phyloP scores from a whole-genome alignment of 805 yeast species.

The Priceomyces melissophilus region DNA sequence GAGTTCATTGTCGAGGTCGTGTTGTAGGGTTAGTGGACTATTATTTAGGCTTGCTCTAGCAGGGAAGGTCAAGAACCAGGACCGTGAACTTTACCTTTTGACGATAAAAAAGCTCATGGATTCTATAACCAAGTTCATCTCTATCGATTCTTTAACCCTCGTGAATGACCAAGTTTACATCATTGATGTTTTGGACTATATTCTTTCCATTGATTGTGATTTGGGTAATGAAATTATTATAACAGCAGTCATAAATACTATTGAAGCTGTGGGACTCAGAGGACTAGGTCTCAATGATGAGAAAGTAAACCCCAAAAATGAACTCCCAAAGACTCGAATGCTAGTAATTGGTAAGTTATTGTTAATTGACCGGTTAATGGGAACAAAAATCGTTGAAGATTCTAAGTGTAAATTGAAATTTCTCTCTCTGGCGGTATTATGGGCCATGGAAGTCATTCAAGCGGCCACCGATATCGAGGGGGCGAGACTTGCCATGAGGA shows the following conservation, averaged over 20 bases:
- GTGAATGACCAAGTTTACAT: slow-evolving; percentile 62
- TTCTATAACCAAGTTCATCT: slow-evolving; percentile 44
- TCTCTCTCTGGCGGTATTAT: slow-evolving; percentile 44
- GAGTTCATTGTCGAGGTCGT: slow-evolving; percentile 60
- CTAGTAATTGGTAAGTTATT: slow-evolving; percentile 56
- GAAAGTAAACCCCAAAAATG: slow-evolving; percentile 12
- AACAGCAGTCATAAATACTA: slow-evolving; percentile 40
- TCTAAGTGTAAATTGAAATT: slow-evolving; percentile 33
- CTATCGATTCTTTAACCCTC: slow-evolving; percentile 43
- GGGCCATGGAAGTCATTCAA: slow-evolving; percentile 57
- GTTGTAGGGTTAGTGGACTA: slow-evolving; percentile 57
- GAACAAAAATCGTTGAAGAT: slow-evolving; percentile 31
- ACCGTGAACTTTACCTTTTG: slow-evolving; percentile 25
- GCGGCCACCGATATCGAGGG: slow-evolving; percentile 55
- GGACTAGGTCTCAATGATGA: slow-evolving; percentile 49
- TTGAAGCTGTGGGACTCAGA: slow-evolving; percentile 54
- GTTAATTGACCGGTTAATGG: slow-evolving; percentile 54
- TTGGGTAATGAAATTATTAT: slow-evolving; percentile 40
- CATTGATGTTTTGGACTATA: slow-evolving; percentile 57
- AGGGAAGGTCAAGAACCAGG: slow-evolving; percentile 17
- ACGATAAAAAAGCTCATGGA: slow-evolving; percentile 33
- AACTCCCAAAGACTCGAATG: slow-evolving; percentile 47
- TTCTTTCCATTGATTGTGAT: slow-evolving; percentile 42
- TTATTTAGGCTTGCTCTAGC: slow-evolving; percentile 40
- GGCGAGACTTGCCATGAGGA: slow-evolving; percentile 59